These are phyloP conservation scores for Castanea crenata DNA, from an alignment of 306 rosid genomes.

Conservation along the genomic window DNA sequence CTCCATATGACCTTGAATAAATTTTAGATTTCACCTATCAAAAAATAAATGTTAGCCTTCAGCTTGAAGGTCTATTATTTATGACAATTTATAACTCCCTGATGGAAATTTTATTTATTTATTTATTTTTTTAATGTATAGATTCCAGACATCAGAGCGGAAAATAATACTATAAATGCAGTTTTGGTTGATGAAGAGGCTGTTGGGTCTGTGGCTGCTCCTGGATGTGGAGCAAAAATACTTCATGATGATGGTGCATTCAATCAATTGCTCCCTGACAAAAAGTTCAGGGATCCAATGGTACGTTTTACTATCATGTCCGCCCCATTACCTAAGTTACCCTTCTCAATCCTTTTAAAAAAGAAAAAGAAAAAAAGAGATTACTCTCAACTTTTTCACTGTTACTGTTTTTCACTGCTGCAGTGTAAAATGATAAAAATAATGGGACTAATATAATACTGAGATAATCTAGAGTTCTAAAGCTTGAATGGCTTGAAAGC, in stretches of 20 bases:
- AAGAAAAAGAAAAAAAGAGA: too few relatives aligned
- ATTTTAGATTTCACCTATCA: not conserved
- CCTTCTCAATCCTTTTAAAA: not conserved
- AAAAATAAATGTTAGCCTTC: not conserved
- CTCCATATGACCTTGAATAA: not conserved
- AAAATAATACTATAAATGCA: constrained; percentile 27
- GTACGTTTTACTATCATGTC: constrained; percentile 4
- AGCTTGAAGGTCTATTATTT: constrained; percentile 2
- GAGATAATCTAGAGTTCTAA: not conserved
- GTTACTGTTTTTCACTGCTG: not conserved
- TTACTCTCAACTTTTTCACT: not conserved
- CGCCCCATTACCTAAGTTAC: too few relatives aligned
- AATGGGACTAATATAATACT: not conserved
- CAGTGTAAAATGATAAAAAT: not conserved
- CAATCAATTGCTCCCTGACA: constrained; percentile 14
- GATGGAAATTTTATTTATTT: not conserved
- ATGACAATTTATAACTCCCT: not conserved
- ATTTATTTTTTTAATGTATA: constrained; percentile 10
- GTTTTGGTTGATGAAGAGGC: constrained; percentile 80
- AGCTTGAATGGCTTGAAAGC: not conserved
- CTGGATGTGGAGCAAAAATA: constrained; percentile 65
- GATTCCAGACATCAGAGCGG: constrained; percentile 53
- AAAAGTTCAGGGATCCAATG: constrained; percentile 5
- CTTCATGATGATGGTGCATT: constrained; percentile 27
- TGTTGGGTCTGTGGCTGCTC: constrained; percentile 48